phyloP scores from a whole-genome alignment of 1,284 basidiomycete genomes.

The Stygiomarasmius scandens region DNA sequence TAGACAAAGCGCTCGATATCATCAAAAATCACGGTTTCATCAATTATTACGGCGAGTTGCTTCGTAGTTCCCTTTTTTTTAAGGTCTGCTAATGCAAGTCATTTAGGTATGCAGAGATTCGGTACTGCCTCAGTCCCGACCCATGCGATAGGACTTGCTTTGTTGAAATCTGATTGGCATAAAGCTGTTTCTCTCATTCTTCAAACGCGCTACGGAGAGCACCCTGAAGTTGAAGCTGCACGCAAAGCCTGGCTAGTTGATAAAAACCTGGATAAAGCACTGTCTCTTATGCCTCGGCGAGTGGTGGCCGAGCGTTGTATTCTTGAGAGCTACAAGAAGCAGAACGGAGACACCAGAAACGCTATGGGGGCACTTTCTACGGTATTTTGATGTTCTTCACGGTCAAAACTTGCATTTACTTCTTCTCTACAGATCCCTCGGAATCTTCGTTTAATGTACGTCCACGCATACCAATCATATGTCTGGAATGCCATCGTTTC shows the following conservation, averaged over 20 bases:
- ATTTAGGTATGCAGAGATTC: constrained; percentile 94
- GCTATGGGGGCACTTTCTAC: constrained; percentile 85
- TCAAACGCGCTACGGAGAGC: constrained; percentile 83
- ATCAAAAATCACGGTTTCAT: constrained; percentile 90
- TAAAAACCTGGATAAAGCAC: constrained; percentile 74
- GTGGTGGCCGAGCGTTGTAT: constrained; percentile 93
- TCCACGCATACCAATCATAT: constrained; percentile 98
- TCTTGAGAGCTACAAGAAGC: constrained; percentile 87
- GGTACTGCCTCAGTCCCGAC: constrained; percentile 96
- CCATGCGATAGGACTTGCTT: constrained; percentile 88
- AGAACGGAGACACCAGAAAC: constrained; percentile 76
- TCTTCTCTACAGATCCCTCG: constrained; percentile 78
- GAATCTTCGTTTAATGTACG: constrained; percentile 94
- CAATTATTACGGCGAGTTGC: constrained; percentile 88
- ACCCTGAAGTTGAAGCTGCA: constrained; percentile 81
- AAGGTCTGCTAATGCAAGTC: background rate
- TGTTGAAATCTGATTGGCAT: constrained; percentile 90
- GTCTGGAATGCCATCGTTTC: constrained; percentile 98
- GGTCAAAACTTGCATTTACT: constrained; percentile 2
- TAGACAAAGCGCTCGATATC: constrained; percentile 80
- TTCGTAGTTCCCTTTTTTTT: background rate
- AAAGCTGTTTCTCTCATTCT: constrained; percentile 85
- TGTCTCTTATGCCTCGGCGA: constrained; percentile 83
- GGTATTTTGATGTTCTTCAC: constrained; percentile 46
- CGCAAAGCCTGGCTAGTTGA: constrained; percentile 85